Evolutionary conservation across 257 asterid genomes (phyloP), one percentile per base, ranked within the genome.

Genomic region (Perilla frutescens): DNA sequence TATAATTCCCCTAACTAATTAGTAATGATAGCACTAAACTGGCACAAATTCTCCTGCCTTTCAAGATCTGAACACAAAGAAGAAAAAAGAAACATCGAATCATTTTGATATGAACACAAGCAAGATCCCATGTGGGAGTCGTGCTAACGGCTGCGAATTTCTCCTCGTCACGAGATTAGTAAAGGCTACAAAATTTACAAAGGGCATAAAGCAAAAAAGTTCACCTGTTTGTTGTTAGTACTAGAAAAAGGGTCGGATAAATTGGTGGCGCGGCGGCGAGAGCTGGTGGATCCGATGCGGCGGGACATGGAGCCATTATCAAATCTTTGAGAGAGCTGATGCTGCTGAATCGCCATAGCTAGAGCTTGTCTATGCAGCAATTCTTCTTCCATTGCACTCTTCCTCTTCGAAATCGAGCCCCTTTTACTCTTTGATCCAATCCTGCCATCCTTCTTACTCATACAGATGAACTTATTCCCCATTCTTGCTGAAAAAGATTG

Each of bases 341-440:
- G 98, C 83, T 93, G 96, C 74, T 91, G 96, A 88, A 93, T 91
- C 47, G 98, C 98, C 97, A 91, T 85, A 12, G 96, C 85, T 6
- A 91, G 84, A 37, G 98, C 98, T 85, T 91, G 97, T 37, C 82
- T 87, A 68, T 93, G 98, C 66, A 93, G 81, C 77, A 91, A 72
- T 66, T 91, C 98, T 49, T 93, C 98, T 47, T 91, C 96, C 82
- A 72, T 75, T 50, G 82, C 74, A 50, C 81, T 80, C 86, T 83
- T 86, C 78, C 96, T 87, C 83, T 70, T 87, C 11, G 97, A 85
- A 67, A 87, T 80, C 14, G 88, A 89, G 39, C 81, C 86, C 83
- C 92, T 87, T 82, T 73, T 89, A 74, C 94, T 91, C 54, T 77
- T 89, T 44, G 96, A 91, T 80, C 93, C 91, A 72, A 81, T 72